Conservation (phyloP, 805 yeast species). For the Saccharomycopsis babjevae region DNA sequence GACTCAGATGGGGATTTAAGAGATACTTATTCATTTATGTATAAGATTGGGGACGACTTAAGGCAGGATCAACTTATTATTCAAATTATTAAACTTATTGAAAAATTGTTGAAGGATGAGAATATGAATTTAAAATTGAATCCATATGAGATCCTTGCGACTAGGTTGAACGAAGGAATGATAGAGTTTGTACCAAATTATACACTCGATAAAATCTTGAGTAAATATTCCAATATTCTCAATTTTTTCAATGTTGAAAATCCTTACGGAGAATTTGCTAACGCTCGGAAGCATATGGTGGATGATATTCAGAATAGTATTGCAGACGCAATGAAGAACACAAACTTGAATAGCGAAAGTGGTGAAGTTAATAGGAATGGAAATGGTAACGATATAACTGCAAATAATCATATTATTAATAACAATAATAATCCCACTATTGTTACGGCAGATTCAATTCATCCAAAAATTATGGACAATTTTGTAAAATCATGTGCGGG, state of each 20-base stretch:
- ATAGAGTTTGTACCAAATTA: slow-evolving; percentile 92
- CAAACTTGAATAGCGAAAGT: not conserved
- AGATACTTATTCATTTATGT: slow-evolving; percentile 65
- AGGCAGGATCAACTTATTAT: slow-evolving; percentile 96
- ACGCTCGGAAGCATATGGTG: slow-evolving; percentile 4
- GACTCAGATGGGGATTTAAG: not conserved
- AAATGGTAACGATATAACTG: not conserved
- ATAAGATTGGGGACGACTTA: slow-evolving; percentile 91
- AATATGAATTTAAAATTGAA: slow-evolving; percentile 79
- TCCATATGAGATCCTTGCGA: slow-evolving; percentile 85
- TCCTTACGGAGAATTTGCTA: slow-evolving; percentile 32
- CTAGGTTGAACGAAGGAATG: slow-evolving; percentile 85
- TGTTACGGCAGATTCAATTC: slow-evolving; percentile 30
- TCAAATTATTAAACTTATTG: slow-evolving; percentile 87
- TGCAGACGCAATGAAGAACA: slow-evolving; percentile 10
- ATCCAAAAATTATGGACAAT: slow-evolving; percentile 74
- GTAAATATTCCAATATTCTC: slow-evolving; percentile 66
- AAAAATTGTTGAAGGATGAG: slow-evolving; percentile 75
- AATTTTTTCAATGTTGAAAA: slow-evolving; percentile 59
- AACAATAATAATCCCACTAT: slow-evolving; percentile 14
- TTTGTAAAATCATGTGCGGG: slow-evolving; percentile 96
- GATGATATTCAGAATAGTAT: slow-evolving; percentile 27
- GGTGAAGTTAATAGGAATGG: not conserved
- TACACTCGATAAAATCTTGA: slow-evolving; percentile 70
- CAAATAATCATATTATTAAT: not conserved